Conservation (phyloP, 768 basidiomycete species). For the Boletus reticulatus region DNA sequence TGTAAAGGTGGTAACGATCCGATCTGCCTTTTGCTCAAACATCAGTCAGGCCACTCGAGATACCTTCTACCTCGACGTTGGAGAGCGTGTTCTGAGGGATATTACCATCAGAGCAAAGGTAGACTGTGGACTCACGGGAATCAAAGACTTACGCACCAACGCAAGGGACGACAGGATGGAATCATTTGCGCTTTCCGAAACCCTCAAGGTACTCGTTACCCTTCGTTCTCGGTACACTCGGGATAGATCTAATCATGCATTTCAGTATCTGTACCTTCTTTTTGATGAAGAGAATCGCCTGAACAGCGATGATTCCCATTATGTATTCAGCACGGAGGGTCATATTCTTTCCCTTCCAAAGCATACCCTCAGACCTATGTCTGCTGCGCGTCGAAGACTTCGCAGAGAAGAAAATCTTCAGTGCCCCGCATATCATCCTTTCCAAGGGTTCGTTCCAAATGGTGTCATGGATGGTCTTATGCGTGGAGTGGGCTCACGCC, state of each 20-base stretch:
- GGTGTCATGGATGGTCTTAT: conserved; percentile 46
- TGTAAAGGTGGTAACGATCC: conserved; percentile 19
- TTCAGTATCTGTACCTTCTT: conserved; percentile 86
- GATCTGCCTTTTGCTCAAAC: not conserved
- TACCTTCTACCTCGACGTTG: conserved; percentile 89
- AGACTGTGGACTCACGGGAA: conserved; percentile 80
- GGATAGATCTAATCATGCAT: not conserved
- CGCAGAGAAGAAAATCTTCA: conserved; percentile 65
- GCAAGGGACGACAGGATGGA: conserved; percentile 94
- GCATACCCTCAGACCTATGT: conserved; percentile 52
- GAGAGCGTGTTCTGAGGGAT: conserved; percentile 79
- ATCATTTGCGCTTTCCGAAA: conserved; percentile 92
- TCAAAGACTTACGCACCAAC: conserved; percentile 75
- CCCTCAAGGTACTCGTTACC: conserved; percentile 65
- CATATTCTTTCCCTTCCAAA: conserved; percentile 73
- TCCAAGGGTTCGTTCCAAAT: conserved; percentile 31
- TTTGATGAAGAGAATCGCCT: conserved; percentile 85
- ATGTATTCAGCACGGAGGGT: conserved; percentile 94
- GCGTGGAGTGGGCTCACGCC: conserved; percentile 67
- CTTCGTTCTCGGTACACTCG: not conserved
- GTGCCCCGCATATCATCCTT: conserved; percentile 68
- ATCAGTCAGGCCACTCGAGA: conserved; percentile 80
- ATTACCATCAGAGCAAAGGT: conserved; percentile 73
- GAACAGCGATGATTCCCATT: conserved; percentile 76
- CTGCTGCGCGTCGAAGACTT: conserved; percentile 56